Conservation (phyloP, 176 grass and related monocot species). For the Oryza brachyantha region DNA sequence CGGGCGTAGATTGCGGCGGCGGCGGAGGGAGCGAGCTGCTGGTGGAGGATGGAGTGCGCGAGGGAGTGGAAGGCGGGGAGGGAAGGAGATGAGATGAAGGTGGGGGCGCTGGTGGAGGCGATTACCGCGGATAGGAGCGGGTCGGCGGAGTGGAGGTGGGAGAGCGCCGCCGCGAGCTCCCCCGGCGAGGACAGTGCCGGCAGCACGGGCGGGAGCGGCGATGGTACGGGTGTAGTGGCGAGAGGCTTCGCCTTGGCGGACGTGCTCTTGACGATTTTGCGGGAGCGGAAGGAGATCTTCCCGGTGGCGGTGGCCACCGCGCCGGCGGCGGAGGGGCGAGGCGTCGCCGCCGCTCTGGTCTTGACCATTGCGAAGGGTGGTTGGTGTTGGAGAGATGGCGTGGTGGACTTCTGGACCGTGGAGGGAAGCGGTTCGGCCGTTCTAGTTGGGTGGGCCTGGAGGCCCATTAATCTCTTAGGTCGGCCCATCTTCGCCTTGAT, state of each 20-base stretch:
- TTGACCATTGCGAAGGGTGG: background rate
- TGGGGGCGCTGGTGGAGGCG: conserved; percentile 31
- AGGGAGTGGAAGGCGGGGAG: conserved; percentile 61
- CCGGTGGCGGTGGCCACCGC: background rate
- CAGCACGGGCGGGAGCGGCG: background rate
- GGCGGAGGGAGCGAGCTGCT: conserved; percentile 55
- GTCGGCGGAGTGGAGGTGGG: conserved; percentile 45
- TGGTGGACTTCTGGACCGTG: background rate
- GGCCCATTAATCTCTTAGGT: background rate
- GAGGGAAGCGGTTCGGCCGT: background rate
- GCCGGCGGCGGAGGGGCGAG: background rate
- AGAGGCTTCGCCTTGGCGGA: conserved; percentile 1
- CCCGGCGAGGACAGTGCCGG: conserved; percentile 18
- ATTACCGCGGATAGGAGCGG: conserved; percentile 45
- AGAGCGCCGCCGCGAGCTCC: conserved; percentile 25
- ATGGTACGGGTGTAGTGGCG: background rate
- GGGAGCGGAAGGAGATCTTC: conserved; percentile 45
- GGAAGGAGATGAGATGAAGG: conserved; percentile 33
- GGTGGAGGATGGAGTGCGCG: conserved; percentile 55
- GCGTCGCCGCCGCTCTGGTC: background rate
- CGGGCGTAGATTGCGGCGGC: conserved; percentile 52
- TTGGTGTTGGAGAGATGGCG: background rate
- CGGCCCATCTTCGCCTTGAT: background rate
- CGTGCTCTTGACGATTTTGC: conserved; percentile 41
- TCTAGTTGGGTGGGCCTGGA: background rate